Percentiles rank a stretch among this genome's conserved stretches.
Evolutionary conservation across 345 rosid genomes (phyloP).

Genomic region (Aquilaria malaccensis): DNA sequence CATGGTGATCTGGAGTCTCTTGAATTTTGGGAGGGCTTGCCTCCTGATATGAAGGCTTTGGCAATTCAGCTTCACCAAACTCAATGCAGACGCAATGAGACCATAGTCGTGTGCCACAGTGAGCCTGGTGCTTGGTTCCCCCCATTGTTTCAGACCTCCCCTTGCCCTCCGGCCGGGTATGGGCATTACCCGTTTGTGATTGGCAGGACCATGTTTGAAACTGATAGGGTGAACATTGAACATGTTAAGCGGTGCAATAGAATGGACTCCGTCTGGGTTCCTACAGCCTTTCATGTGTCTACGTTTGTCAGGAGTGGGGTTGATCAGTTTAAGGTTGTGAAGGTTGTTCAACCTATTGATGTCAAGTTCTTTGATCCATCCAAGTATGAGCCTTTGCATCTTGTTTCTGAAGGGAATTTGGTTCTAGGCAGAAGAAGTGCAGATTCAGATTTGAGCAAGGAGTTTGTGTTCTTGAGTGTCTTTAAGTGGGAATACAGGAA

Average conservation of each 20-base stretch:
- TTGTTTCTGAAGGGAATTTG: slow-evolving; percentile 27
- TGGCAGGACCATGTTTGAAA: slow-evolving; percentile 93
- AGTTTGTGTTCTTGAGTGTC: slow-evolving; percentile 74
- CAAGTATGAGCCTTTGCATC: slow-evolving; percentile 43
- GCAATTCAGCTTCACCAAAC: slow-evolving; percentile 44
- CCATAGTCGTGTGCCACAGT: slow-evolving; percentile 78
- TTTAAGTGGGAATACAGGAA: slow-evolving; percentile 87
- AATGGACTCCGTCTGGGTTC: slow-evolving; percentile 88
- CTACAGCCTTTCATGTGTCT: slow-evolving; percentile 73
- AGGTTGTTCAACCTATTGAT: slow-evolving; percentile 77
- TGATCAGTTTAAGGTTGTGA: slow-evolving; percentile 69
- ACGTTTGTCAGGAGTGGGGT: slow-evolving; percentile 66
- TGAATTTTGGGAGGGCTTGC: slow-evolving; percentile 71
- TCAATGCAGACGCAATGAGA: slow-evolving; percentile 46
- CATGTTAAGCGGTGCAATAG: slow-evolving; percentile 59
- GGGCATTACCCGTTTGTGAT: slow-evolving; percentile 37
- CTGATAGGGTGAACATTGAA: slow-evolving; percentile 54
- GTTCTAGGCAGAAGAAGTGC: slow-evolving; percentile 36
- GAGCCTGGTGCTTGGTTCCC: slow-evolving; percentile 98
- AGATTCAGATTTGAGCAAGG: slow-evolving; percentile 14
- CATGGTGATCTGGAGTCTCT: slow-evolving; percentile 69
- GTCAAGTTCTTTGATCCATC: slow-evolving; percentile 58
- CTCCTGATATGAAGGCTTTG: slow-evolving; percentile 29
- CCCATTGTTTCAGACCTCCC: slow-evolving; percentile 66
- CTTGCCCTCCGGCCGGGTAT: slow-evolving; percentile 74